phyloP scores from a whole-genome alignment of 225 moss, liverwort and hornwort genomes.

The Marchantia polymorpha region DNA sequence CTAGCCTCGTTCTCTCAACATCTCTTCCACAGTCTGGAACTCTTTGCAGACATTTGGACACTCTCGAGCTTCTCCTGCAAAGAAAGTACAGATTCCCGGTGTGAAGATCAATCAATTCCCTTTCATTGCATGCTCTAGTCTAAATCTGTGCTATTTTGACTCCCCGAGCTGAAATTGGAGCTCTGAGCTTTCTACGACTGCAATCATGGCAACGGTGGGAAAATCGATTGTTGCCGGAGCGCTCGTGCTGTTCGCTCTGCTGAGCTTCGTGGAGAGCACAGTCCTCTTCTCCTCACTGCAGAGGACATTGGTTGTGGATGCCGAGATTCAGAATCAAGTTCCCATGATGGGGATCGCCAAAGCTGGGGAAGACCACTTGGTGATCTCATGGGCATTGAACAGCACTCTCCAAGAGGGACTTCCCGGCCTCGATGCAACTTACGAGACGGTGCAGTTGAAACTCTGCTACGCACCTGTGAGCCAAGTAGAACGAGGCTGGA shows the following conservation, averaged over 20 bases:
- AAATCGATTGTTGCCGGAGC: background rate
- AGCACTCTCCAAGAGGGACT: constrained; percentile 28
- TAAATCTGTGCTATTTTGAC: background rate
- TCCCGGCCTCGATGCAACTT: constrained; percentile 9
- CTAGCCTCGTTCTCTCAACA: background rate
- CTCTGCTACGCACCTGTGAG: constrained; percentile 60
- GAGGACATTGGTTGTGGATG: constrained; percentile 11
- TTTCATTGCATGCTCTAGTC: background rate
- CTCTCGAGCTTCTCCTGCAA: background rate
- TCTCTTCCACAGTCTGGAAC: background rate
- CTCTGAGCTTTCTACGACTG: background rate
- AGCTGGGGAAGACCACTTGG: constrained; percentile 40
- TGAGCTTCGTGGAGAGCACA: constrained; percentile 10
- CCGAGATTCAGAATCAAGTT: constrained; percentile 14
- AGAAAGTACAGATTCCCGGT: no score
- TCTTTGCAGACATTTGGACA: background rate
- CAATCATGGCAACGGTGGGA: background rate
- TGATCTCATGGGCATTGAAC: constrained; percentile 50
- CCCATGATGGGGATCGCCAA: constrained; percentile 6
- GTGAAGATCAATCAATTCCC: background rate
- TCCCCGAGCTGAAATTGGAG: background rate
- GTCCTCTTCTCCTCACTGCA: constrained; percentile 25
- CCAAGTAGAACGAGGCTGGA: constrained; percentile 55
- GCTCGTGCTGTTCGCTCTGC: background rate
- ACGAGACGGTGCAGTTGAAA: constrained; percentile 42